Conservation (phyloP, 164 flowering plant species). For the Nelumbo lutea region DNA sequence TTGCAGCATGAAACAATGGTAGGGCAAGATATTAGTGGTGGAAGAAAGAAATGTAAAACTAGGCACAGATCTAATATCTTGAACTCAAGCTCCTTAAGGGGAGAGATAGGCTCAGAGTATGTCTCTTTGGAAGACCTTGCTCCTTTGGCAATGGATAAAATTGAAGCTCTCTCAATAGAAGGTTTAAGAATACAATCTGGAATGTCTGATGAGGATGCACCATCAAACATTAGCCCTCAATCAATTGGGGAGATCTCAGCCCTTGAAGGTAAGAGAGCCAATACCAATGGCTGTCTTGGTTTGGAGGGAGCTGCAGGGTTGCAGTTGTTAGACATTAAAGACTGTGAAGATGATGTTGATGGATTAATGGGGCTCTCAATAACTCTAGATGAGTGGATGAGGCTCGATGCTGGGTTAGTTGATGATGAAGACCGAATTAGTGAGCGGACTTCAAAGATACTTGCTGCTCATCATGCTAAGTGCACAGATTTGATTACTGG, state of each 20-base stretch:
- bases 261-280: slow-evolving; percentile 47
- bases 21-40: slow-evolving; percentile 23
- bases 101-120: slow-evolving; percentile 45
- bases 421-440: slow-evolving; percentile 62
- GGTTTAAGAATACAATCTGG: slow-evolving; percentile 92
- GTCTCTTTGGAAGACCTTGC: slow-evolving; percentile 88
- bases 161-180: slow-evolving; percentile 90
- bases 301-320: slow-evolving; percentile 75
- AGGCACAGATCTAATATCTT: slow-evolving; percentile 18
- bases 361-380: slow-evolving; percentile 86
- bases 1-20: slow-evolving; percentile 35
- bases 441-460: slow-evolving; percentile 67
- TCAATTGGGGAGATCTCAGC: slow-evolving; percentile 66
- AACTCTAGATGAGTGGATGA: slow-evolving; percentile 93
- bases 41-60: slow-evolving; percentile 24
- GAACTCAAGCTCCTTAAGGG: slow-evolving; percentile 23
- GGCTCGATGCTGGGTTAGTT: slow-evolving; percentile 74
- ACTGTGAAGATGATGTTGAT: slow-evolving; percentile 55
- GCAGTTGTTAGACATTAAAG: slow-evolving; percentile 70
- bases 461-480: slow-evolving; percentile 87
- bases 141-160: slow-evolving; percentile 88
- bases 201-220: slow-evolving; percentile 72
- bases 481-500: slow-evolving; percentile 39
- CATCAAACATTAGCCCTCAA: slow-evolving; percentile 63
- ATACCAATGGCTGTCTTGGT: slow-evolving; percentile 52